Base-by-base conservation (phyloP, 768 basidiomycete species). In the Suillus decipiens region DNA sequence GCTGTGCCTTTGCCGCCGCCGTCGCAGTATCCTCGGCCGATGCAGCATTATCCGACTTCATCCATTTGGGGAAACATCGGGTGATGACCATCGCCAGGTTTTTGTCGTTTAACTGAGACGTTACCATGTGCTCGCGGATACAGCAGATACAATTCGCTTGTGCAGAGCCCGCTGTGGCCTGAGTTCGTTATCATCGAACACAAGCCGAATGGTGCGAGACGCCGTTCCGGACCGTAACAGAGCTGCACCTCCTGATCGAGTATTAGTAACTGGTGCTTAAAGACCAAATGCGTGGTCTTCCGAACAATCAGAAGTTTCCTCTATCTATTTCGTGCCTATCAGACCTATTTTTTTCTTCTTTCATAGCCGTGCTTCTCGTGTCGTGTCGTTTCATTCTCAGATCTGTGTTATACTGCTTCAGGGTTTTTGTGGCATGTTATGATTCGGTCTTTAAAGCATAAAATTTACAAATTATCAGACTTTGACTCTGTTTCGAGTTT, bases 51-150 rank as follows among this genome's bases (percentile, higher is more conserved):
- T 48, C 67, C 62, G 56, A 71, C 42, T 65, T 65, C 68, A 1
- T 64, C 61, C 37, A 34, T 64, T 9, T 70, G 75, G 73, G 70
- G 73, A 17, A 59, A 68, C 28, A 66, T 63, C 61, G 70, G 72
- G 34, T 75, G 63, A 71, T 42, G 39, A 42, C 45, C 41, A 61
- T 22, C 8, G 54, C 8, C 36, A 41, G 17, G 17, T 57, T 57
- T 28, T 28, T 17, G 39, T 57, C 17, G 15, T 28, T 41, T 41
- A 42, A 28, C 17, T 28, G 39, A 41, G 39, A 57, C 15, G 17
- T 28, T 39, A 9, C 33, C 19, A 53, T 10, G 11, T 57, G 24
- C 56, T 56, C 28, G 56, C 24, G 56, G 28, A 57, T 57, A 24
- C 24, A 39, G 37, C 55, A 57, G 39, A 57, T 57, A 57, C 51